phyloP scores from a whole-genome alignment of 148 eudicot species.

The Mesembryanthemum crystallinum region DNA sequence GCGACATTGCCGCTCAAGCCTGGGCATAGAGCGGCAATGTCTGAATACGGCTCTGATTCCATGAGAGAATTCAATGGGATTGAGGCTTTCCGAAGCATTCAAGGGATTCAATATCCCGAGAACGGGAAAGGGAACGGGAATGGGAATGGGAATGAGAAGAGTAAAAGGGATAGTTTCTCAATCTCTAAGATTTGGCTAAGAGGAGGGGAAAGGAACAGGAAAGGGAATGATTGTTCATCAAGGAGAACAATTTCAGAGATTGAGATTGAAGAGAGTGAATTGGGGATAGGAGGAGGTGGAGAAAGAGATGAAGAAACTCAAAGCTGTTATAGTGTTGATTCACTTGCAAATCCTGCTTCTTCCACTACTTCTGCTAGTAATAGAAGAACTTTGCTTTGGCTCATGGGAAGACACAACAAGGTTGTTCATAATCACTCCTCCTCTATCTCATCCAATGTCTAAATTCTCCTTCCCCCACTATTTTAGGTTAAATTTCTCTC shows the following conservation, averaged over 20 bases:
- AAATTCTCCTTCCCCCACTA: background rate
- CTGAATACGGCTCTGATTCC: slow-evolving; percentile 77
- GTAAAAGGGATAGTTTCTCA: slow-evolving; percentile 63
- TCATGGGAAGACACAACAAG: slow-evolving; percentile 76
- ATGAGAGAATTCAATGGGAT: slow-evolving; percentile 53
- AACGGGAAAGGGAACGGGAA: slow-evolving; percentile 14
- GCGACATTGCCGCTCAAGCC: slow-evolving; percentile 37
- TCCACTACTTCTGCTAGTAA: slow-evolving; percentile 51
- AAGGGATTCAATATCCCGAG: slow-evolving; percentile 6
- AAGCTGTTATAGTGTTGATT: slow-evolving; percentile 57
- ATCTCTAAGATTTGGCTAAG: slow-evolving; percentile 73
- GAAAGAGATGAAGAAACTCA: slow-evolving; percentile 58
- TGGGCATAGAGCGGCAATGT: slow-evolving; percentile 53
- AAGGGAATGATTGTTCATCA: slow-evolving; percentile 24
- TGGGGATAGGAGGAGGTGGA: slow-evolving; percentile 19
- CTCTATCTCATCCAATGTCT: slow-evolving; percentile 48
- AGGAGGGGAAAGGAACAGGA: slow-evolving; percentile 36
- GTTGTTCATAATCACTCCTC: slow-evolving; percentile 50
- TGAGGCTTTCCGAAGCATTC: slow-evolving; percentile 41
- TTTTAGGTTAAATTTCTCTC: background rate
- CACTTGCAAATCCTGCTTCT: slow-evolving; percentile 36
- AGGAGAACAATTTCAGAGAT: slow-evolving; percentile 56
- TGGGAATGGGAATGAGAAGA: slow-evolving; percentile 20
- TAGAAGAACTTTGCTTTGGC: slow-evolving; percentile 75
- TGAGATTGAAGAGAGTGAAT: slow-evolving; percentile 43